Evolutionary conservation across 495 filamentous ascomycete species (phyloP), one percentile per base, ranked within the genome.

Genomic region (Zalerion maritima): DNA sequence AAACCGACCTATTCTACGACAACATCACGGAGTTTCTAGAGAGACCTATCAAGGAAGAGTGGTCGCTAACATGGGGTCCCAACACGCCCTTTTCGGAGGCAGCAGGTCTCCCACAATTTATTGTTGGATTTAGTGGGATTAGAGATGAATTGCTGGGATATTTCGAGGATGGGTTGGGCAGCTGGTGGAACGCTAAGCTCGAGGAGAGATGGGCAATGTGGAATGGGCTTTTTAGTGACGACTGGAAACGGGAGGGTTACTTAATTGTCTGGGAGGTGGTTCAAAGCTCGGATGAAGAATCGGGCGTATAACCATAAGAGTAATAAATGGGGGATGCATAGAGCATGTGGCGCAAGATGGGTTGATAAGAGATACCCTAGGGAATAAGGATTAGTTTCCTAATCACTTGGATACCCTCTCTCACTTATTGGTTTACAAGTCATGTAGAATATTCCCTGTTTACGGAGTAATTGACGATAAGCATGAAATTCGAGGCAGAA

Each of bases 1-100:
- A 97, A 60, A 85, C 85, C 12, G 85, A 93, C 41, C 62, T 72
- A 29, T 97, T 94, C 59, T 94, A 92, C 50, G 65, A 63, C 8
- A 50, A 81, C 34, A 71, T 75, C 0, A 34, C 37, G 12, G 31
- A 34, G 2, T 97, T 85, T 52, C 44, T 93, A 15, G 36, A 54
- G 37, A 36, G 34, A n/a, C n/a, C n/a, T n/a, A n/a, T 14, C 4
- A 20, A 37, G 9, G 47, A 56, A 30, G 42, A 64, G 23, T 65
- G 55, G 55, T 55, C 56, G 3, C n/a, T 22, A 1, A n/a, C n/a
- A n/a, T 15, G 38, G 51, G 16, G 34, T 58, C 6, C 24, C 18
- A 35, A 50, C 27, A 16, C 41, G 41, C 18, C 37, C 18, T 21
- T 42, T 40, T 15, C 39, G 37, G 35, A 62, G 33, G 64, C 43